phyloP scores from a whole-genome alignment of 2,329 filamentous ascomycete genomes.

The Orbilia oligospora region DNA sequence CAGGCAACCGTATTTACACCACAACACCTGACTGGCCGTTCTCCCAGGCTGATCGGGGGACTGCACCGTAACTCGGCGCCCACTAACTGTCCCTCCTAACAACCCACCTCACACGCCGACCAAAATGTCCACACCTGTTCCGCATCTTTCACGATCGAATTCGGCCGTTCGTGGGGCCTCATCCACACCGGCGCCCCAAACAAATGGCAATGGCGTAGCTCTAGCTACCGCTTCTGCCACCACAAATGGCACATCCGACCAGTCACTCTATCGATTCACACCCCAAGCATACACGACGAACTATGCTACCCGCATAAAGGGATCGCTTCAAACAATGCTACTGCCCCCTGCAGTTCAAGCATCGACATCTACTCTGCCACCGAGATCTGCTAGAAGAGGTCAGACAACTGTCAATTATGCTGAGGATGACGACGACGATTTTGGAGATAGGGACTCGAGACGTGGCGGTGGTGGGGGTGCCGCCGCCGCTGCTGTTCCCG shows the following conservation, averaged over 20 bases:
- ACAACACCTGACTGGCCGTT: background rate
- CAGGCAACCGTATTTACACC: background rate
- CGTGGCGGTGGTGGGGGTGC: constrained; percentile 27
- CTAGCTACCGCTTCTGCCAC: background rate
- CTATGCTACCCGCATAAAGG: constrained; percentile 62
- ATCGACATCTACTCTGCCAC: constrained; percentile 60
- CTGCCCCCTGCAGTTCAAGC: constrained; percentile 62
- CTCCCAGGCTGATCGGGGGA: constrained; percentile 16
- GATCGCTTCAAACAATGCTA: constrained; percentile 62
- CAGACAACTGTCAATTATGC: constrained; percentile 98
- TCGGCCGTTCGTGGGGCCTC: constrained; percentile 48
- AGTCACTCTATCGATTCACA: background rate
- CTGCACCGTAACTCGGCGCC: constrained; percentile 32
- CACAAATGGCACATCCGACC: background rate
- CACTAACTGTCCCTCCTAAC: constrained; percentile 13
- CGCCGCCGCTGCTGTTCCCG: constrained; percentile 55
- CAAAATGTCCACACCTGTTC: constrained; percentile 43
- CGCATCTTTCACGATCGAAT: constrained; percentile 45
- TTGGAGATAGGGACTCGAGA: constrained; percentile 67
- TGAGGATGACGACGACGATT: constrained; percentile 92
- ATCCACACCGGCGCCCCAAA: constrained; percentile 45
- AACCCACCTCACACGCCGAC: background rate
- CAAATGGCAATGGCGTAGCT: constrained; percentile 35
- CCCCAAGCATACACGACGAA: constrained; percentile 63
- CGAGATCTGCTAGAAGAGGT: constrained; percentile 83